Conservation (phyloP, 371 early-diverging fungal genomes). For the Mucor irregularis region DNA sequence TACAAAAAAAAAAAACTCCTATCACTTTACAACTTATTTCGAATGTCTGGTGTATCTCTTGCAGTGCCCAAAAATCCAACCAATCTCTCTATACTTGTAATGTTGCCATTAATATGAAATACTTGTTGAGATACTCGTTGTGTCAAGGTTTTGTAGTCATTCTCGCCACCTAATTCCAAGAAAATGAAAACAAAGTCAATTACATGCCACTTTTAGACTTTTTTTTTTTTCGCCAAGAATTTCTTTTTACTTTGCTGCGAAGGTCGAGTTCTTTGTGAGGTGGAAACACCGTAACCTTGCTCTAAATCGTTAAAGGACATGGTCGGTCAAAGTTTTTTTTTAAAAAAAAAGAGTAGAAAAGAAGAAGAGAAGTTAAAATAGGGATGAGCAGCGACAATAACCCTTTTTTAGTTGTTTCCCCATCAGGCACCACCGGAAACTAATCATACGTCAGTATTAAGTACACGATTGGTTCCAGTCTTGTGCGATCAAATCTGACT, state of each 20-base stretch:
- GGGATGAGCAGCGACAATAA: too few species aligned
- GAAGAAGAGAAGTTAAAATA: not conserved
- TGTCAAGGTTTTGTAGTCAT: slow-evolving; percentile 54
- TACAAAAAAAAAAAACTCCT: too few species aligned
- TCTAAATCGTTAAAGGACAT: slow-evolving; percentile 64
- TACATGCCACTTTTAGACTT: not conserved
- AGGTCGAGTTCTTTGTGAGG: slow-evolving; percentile 12
- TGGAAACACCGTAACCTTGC: slow-evolving; percentile 43
- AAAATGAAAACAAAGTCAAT: not conserved
- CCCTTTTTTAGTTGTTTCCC: too few species aligned
- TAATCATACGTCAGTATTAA: too few species aligned
- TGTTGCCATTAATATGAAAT: slow-evolving; percentile 76
- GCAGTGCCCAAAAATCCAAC: slow-evolving; percentile 77
- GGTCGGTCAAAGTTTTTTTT: not conserved
- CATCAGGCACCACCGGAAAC: too few species aligned
- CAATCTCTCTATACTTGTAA: slow-evolving; percentile 78
- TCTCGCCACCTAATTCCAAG: slow-evolving; percentile 46
- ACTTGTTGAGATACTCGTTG: slow-evolving; percentile 72
- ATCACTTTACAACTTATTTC: slow-evolving; percentile 75
- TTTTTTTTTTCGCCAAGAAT: not conserved
- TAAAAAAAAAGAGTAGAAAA: slow-evolving; percentile 5
- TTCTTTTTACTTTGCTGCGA: slow-evolving; percentile 18
- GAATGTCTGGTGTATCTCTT: slow-evolving; percentile 76
- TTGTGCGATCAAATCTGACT: too few species aligned
- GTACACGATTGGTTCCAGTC: too few species aligned